phyloP scores from a whole-genome alignment of 176 grass and related monocot species.

The Oryza glumipatula region DNA sequence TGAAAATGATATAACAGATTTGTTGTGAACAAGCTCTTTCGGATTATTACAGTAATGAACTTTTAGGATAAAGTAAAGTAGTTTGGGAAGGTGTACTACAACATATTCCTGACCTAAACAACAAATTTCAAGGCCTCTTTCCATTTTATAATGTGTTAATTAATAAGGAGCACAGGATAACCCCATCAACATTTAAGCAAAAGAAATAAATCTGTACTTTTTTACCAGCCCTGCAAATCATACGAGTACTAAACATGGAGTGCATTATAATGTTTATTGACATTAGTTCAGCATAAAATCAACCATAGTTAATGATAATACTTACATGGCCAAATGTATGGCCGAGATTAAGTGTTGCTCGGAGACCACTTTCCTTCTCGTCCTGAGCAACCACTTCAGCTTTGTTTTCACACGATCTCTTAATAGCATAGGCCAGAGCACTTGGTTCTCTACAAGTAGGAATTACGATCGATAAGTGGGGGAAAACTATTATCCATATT shows the following conservation, averaged over 20 bases:
- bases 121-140: background rate
- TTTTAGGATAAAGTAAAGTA: background rate
- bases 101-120: background rate
- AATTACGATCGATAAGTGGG: background rate
- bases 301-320: conserved; percentile 21
- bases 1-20: background rate
- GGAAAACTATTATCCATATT: background rate
- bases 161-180: background rate
- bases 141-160: background rate
- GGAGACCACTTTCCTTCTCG: conserved; percentile 93
- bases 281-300: background rate
- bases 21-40: background rate
- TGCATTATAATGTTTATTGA: background rate
- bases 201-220: conserved; percentile 3
- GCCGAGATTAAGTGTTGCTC: conserved; percentile 93
- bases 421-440: conserved; percentile 85
- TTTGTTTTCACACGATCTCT: conserved; percentile 99
- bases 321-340: conserved; percentile 99
- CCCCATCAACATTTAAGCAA: background rate
- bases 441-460: conserved; percentile 70
- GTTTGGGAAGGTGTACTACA: background rate
- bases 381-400: conserved; percentile 93
- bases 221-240: background rate
- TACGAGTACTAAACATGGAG: background rate
- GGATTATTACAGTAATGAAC: background rate